Percentiles rank a stretch among this genome's conserved stretches.
phyloP scores from a whole-genome alignment of 306 rosid genomes.

The Quercus ilex region DNA sequence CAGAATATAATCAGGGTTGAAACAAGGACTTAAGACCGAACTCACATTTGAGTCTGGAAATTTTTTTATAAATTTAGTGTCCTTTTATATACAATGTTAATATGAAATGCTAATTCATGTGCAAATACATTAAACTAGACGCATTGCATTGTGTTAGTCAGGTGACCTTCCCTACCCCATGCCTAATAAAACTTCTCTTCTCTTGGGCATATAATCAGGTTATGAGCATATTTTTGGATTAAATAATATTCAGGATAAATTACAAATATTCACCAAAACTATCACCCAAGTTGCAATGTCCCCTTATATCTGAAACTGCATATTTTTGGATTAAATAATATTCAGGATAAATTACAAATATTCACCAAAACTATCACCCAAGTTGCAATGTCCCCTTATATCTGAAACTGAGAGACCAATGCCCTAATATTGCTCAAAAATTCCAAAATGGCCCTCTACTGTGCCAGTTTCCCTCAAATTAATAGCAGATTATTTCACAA shows the following conservation, averaged over 20 bases:
- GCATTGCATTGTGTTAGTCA: background rate
- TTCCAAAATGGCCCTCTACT: too few species aligned
- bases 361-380: too few species aligned
- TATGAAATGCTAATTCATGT: background rate
- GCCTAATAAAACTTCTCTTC: background rate
- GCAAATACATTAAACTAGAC: background rate
- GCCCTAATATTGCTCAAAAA: too few species aligned
- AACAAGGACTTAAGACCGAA: background rate
- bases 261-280: too few species aligned
- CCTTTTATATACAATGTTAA: background rate
- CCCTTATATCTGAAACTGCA: too few species aligned
- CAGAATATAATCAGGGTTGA: background rate
- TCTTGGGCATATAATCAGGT: background rate
- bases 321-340: background rate
- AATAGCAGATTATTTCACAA: too few species aligned
- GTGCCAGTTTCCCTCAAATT: too few species aligned
- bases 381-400: too few species aligned
- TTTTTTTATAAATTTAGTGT: background rate
- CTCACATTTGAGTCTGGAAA: background rate
- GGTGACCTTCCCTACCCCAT: background rate
- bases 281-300: too few species aligned
- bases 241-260: background rate
- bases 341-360: background rate
- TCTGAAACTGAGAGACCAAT: too few species aligned
- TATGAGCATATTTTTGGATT: background rate